Evolutionary conservation across 2,329 filamentous ascomycete genomes (phyloP).

Genomic region (Zymoseptoria tritici): DNA sequence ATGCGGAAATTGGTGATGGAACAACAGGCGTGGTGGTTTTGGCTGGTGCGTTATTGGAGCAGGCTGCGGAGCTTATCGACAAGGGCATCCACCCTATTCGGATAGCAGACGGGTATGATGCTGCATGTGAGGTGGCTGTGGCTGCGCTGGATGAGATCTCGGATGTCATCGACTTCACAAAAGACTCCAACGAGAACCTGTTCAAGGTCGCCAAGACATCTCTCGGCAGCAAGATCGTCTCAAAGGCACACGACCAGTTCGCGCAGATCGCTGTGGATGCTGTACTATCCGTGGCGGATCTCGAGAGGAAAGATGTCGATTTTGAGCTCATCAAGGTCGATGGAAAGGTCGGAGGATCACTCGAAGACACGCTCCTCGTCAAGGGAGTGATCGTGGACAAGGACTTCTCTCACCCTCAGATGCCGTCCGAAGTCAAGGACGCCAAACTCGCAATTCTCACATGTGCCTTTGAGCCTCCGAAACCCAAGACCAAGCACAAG

Average conservation of each 20-base stretch:
- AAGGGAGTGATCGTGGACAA: constrained; percentile 99
- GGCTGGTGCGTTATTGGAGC: constrained; percentile 87
- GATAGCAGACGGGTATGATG: constrained; percentile 96
- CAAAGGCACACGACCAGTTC: constrained; percentile 97
- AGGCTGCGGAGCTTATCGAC: constrained; percentile 95
- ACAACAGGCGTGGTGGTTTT: constrained; percentile 96
- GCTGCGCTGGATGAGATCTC: constrained; percentile 87
- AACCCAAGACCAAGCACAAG: constrained; percentile 99
- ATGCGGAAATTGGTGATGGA: constrained; percentile 97
- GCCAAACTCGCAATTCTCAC: constrained; percentile 97
- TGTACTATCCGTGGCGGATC: constrained; percentile 88
- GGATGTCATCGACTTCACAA: constrained; percentile 80
- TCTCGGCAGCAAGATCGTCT: constrained; percentile 97
- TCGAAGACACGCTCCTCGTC: constrained; percentile 90
- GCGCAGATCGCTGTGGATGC: constrained; percentile 95
- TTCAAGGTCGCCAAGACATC: constrained; percentile 93
- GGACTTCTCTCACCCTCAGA: constrained; percentile 98
- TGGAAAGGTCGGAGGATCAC: constrained; percentile 87
- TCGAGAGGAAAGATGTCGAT: constrained; percentile 94
- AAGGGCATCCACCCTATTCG: constrained; percentile 99
- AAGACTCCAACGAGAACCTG: constrained; percentile 73
- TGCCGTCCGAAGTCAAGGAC: constrained; percentile 90
- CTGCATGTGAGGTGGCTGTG: constrained; percentile 94
- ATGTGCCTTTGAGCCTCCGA: constrained; percentile 95
- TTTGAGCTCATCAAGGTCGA: constrained; percentile 99